A percentile compares a stretch with the other conserved stretches of the same genome.
Evolutionary conservation across 1,139 yeast genomes (phyloP).

Genomic region (Geotrichum fermentans): DNA sequence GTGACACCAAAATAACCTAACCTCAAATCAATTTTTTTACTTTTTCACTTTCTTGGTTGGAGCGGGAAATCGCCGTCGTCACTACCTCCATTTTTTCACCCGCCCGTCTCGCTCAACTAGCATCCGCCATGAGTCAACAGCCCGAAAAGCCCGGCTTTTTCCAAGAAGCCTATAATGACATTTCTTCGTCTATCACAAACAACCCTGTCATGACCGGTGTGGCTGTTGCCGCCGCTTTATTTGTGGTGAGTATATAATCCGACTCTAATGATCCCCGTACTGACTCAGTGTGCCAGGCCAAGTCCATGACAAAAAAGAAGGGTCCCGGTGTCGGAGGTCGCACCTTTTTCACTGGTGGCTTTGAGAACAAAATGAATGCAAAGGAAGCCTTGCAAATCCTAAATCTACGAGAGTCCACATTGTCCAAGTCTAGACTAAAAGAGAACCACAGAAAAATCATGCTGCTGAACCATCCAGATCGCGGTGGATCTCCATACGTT

Average conservation of each 20-base stretch:
- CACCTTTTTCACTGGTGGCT: constrained; percentile 78
- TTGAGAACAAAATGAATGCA: constrained; percentile 83
- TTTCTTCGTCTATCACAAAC: constrained; percentile 31
- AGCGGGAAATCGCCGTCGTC: neutral
- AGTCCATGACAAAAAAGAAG: constrained; percentile 64
- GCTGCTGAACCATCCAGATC: constrained; percentile 95
- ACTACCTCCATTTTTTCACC: neutral
- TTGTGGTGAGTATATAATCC: constrained; percentile 17
- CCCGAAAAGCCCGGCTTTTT: constrained; percentile 18
- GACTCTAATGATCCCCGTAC: too few species aligned
- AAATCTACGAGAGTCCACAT: constrained; percentile 72
- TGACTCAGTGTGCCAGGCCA: constrained; percentile 41
- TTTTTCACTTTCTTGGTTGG: neutral
- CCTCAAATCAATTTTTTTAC: constrained; percentile 3
- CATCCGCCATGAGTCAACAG: constrained; percentile 4
- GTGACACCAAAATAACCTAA: neutral
- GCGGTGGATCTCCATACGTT: constrained; percentile 91
- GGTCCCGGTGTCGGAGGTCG: constrained; percentile 71
- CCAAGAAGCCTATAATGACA: constrained; percentile 20
- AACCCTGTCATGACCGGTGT: constrained; percentile 74
- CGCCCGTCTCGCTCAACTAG: neutral
- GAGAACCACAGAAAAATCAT: constrained; percentile 90
- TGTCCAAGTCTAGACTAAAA: constrained; percentile 73
- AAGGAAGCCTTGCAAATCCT: constrained; percentile 87
- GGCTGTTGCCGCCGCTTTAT: constrained; percentile 55